Evolutionary conservation across 2,329 filamentous ascomycete genomes (phyloP).

Genomic region (Colletotrichum sp.): DNA sequence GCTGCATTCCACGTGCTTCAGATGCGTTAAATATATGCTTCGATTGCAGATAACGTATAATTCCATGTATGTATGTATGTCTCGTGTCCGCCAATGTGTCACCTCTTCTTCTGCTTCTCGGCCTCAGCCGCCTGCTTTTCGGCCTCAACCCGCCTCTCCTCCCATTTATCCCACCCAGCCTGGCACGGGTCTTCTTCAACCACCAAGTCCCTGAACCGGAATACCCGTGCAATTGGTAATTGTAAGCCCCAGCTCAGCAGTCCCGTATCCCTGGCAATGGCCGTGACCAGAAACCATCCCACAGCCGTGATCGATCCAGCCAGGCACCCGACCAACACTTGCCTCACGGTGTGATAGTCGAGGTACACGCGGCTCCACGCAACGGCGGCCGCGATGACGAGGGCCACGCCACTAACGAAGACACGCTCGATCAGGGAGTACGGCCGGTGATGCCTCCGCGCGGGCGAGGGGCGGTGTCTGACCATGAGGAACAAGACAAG

Average conservation of each 20-base stretch:
- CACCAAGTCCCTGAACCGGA: conserved; percentile 83
- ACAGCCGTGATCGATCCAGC: conserved; percentile 76
- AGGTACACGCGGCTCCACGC: conserved; percentile 88
- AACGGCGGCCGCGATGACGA: conserved; percentile 69
- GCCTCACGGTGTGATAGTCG: conserved; percentile 87
- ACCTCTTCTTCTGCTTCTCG: neutral
- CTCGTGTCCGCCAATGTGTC: neutral
- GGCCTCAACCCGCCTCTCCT: conserved; percentile 52
- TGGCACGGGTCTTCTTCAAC: conserved; percentile 88
- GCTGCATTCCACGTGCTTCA: neutral
- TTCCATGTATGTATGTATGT: neutral
- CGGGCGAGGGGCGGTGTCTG: conserved; percentile 60
- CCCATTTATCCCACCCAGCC: conserved; percentile 94
- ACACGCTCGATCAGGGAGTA: conserved; percentile 68
- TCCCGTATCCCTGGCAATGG: conserved; percentile 68
- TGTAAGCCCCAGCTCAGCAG: conserved; percentile 77
- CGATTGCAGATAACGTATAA: neutral
- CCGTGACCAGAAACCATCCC: conserved; percentile 79
- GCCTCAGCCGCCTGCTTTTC: conserved; percentile 34
- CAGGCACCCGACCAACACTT: conserved; percentile 80
- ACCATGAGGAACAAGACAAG: conserved; percentile 84
- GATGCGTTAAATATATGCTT: neutral
- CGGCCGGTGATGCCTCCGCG: conserved; percentile 39
- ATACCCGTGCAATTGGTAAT: conserved; percentile 63
- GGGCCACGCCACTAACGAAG: conserved; percentile 57